Percentiles rank a stretch among this genome's conserved stretches.
These are phyloP conservation scores for Dioscorea cayenensis DNA, from an alignment of 116 monocot species.

Conservation along the genomic window DNA sequence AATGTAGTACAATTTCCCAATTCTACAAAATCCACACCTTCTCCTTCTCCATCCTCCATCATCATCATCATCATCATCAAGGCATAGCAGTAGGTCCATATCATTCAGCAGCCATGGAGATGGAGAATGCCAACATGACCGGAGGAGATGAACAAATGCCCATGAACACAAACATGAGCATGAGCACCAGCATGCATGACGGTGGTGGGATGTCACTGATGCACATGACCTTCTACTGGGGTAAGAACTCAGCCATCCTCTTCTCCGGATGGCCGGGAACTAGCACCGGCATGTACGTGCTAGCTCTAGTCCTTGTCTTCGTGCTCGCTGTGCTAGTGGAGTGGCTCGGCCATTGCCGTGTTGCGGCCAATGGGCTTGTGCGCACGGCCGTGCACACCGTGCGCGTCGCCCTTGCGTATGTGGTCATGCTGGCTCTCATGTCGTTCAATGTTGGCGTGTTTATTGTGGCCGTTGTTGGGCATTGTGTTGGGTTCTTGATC, in stretches of 20 bases:
- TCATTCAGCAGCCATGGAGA: no score
- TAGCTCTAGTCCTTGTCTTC: slow-evolving; percentile 44
- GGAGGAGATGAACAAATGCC: neutral
- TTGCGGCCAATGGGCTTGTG: slow-evolving; percentile 6
- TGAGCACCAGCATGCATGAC: no score
- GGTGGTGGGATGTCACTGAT: neutral
- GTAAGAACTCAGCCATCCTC: slow-evolving; percentile 40
- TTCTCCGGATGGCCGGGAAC: slow-evolving; percentile 67
- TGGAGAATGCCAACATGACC: no score
- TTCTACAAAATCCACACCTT: no score
- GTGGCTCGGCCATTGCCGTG: neutral
- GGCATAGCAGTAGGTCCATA: no score
- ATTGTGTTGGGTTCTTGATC: slow-evolving; percentile 34
- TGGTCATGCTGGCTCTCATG: slow-evolving; percentile 69
- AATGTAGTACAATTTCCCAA: no score
- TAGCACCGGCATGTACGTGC: slow-evolving; percentile 42
- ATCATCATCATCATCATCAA: no score
- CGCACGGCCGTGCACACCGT: slow-evolving; percentile 21
- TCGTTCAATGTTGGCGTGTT: slow-evolving; percentile 57
- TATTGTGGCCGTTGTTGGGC: slow-evolving; percentile 33
- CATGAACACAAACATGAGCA: neutral
- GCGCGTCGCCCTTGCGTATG: slow-evolving; percentile 33
- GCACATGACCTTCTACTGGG: slow-evolving; percentile 8
- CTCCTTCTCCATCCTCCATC: no score
- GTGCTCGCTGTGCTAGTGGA: slow-evolving; percentile 27